Evolutionary conservation across 2,329 filamentous ascomycete genomes (phyloP), one percentile per base, ranked within the genome.

Genomic region (Lanzia echinophila): DNA sequence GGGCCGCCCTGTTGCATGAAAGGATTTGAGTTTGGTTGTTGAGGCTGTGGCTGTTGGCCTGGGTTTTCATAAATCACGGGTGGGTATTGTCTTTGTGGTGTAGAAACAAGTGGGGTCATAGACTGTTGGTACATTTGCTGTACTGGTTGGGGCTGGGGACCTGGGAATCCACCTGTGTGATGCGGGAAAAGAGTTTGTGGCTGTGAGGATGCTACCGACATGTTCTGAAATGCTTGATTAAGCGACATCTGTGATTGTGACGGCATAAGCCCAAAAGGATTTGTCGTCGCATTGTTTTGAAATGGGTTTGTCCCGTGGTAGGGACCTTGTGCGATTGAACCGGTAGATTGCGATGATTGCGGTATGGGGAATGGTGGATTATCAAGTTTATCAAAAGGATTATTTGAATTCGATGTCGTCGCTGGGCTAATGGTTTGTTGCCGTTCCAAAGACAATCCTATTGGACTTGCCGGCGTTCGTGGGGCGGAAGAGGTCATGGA

Each of bases 111-210:
- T 22, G 67, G 67, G 7, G 65, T 65, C 58, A 66, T 63, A 17
- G 62, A 64, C 50, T 66, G 64, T 62, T 72, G 67, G 20, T 71
- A 68, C 6, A 65, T 32, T 54, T 63, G 73, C 65, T 60, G 64
- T 17, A 60, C 55, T 31, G 58, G 52, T 73, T 75, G 56, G 74
- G 75, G 58, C 69, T 71, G 56, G 31, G 70, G 71, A 60, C 50
- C 58, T 46, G 64, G 61, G 43, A 78, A 59, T 20, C 82, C 87
- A 51, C 87, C 87, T 1, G 88, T 91, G 51, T 85, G 83, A 64
- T 90, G 83, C 7, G 88, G 86, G 67, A 91, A 90, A 31, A 90
- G 73, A 36, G 81, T 81, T 60, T 83, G 82, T 41, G 61, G 58
- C 22, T 83, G 82, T 39, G 61, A 58, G 20, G 61, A 55, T 10